phyloP scores from a whole-genome alignment of 2,329 filamentous ascomycete genomes.

The Hymenoscyphus fructigenus region DNA sequence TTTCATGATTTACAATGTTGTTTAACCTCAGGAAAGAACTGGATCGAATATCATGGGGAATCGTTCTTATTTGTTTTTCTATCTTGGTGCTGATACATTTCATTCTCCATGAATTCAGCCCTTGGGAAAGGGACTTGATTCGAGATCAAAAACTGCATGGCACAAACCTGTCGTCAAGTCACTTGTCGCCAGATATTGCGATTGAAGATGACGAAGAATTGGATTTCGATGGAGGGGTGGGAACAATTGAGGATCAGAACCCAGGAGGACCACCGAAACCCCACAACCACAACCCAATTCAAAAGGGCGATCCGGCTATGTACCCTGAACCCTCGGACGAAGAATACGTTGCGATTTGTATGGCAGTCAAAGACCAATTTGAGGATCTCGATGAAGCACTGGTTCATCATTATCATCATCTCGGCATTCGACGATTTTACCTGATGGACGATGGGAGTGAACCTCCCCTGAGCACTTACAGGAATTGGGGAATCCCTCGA shows the following conservation, averaged over 20 bases:
- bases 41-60: not conserved
- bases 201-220: not conserved
- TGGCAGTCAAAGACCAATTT: slow-evolving; percentile 28
- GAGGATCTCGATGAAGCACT: slow-evolving; percentile 30
- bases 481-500: slow-evolving; percentile 26
- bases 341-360: slow-evolving; percentile 31
- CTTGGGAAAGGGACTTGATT: not conserved
- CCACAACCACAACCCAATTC: not conserved
- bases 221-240: not conserved
- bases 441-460: slow-evolving; percentile 33
- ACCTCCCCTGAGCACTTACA: slow-evolving; percentile 26
- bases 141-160: not conserved
- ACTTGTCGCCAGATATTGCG: too few relatives aligned
- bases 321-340: slow-evolving; percentile 8
- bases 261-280: not conserved
- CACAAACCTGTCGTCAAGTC: not conserved
- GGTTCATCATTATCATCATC: slow-evolving; percentile 32
- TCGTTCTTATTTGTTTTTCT: not conserved
- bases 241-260: not conserved
- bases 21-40: not conserved
- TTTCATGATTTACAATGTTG: not conserved
- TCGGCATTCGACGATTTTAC: slow-evolving; percentile 32
- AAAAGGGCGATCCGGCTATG: not conserved
- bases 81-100: not conserved
- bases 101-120: not conserved